Evolutionary conservation across 192 early-diverging fungal genomes (phyloP).

Genomic region (Coemansia sp.): DNA sequence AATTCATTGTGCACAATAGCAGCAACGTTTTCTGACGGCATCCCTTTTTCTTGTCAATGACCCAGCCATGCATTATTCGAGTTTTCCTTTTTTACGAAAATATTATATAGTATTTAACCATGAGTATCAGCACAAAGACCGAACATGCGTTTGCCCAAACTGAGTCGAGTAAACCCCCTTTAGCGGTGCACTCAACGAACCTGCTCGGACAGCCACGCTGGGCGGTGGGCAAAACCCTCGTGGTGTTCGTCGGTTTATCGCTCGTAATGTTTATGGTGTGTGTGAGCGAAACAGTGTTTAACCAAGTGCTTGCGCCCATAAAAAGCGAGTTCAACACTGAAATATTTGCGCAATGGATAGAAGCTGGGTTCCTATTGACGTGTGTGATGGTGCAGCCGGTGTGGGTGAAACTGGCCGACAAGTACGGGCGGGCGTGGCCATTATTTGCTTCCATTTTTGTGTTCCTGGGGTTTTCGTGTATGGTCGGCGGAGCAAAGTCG

Average conservation of each 20-base stretch:
- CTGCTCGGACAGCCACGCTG: conserved; percentile 48
- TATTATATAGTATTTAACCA: neutral
- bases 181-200: conserved; percentile 2
- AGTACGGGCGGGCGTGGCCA: conserved; percentile 56
- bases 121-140: neutral
- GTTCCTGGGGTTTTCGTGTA: conserved; percentile 52
- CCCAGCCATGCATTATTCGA: too few species aligned
- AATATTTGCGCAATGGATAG: conserved; percentile 78
- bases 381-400: conserved; percentile 70
- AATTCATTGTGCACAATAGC: too few species aligned
- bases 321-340: conserved; percentile 65
- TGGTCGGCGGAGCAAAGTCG: conserved; percentile 42
- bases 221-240: conserved; percentile 19
- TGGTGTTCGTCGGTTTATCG: conserved; percentile 47
- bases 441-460: conserved; percentile 39
- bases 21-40: too few species aligned
- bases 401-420: conserved; percentile 85
- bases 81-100: neutral
- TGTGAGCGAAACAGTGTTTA: conserved; percentile 79
- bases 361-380: conserved; percentile 68
- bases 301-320: conserved; percentile 73
- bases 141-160: neutral
- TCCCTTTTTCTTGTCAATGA: too few species aligned
- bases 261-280: conserved; percentile 70
- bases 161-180: neutral